Evolutionary conservation across 768 basidiomycete genomes (phyloP).

Genomic region (Mrakia frigida): DNA sequence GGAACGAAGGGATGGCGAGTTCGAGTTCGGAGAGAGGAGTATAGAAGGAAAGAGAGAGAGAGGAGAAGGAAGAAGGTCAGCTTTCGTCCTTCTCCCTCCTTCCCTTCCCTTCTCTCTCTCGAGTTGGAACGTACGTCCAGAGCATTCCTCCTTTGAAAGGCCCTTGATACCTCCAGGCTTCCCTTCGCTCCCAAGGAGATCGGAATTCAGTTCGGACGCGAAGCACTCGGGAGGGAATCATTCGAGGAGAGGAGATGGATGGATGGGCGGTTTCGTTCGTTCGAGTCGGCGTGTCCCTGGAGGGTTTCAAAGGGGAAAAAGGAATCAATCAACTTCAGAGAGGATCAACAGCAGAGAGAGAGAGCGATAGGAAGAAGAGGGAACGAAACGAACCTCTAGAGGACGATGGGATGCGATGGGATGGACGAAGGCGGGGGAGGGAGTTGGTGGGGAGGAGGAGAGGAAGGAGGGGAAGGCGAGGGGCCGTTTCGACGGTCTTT

Average conservation of each 20-base stretch:
- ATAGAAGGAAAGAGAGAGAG: too few species aligned
- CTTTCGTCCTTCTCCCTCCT: neutral
- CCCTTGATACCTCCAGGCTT: neutral
- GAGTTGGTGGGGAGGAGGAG: neutral
- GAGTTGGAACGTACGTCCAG: neutral
- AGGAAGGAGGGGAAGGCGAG: neutral
- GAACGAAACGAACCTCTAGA: neutral
- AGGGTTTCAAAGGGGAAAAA: neutral
- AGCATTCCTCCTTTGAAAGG: neutral
- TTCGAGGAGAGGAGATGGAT: neutral
- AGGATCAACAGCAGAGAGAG: neutral
- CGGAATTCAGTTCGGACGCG: neutral
- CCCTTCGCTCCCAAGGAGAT: slow-evolving; percentile 3
- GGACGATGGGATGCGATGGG: neutral
- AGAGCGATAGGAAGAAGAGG: neutral
- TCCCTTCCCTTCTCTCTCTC: neutral
- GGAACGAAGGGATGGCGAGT: neutral
- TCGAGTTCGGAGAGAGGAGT: too few species aligned
- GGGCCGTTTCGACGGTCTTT: neutral
- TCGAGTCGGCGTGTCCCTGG: neutral
- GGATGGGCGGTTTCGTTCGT: neutral
- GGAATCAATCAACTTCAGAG: neutral
- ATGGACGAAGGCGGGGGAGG: neutral
- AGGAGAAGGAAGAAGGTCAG: neutral
- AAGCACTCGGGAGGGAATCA: neutral